Conservation (phyloP, 2,329 filamentous ascomycete genomes). For the Sodiomyces alkalinus region DNA sequence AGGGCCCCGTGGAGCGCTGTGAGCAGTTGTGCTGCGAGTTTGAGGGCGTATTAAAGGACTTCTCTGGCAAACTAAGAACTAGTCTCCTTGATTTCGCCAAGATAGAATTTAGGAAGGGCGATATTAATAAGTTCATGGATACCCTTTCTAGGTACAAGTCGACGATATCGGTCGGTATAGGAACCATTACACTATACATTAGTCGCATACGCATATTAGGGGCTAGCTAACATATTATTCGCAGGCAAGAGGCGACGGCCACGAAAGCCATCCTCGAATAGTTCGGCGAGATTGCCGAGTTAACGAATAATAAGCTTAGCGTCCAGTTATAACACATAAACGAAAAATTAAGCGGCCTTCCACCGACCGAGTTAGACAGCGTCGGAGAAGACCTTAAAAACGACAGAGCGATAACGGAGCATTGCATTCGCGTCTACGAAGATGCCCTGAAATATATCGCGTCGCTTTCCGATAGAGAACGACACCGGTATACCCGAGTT, state of each 20-base stretch:
- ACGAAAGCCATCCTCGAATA: conserved; percentile 17
- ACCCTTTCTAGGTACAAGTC: conserved; percentile 21
- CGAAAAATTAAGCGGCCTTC: conserved; percentile 15
- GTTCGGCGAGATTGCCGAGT: conserved; percentile 20
- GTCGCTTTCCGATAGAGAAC: conserved; percentile 14
- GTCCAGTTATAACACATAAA: conserved; percentile 19
- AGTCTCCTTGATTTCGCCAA: conserved; percentile 22
- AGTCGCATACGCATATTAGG: conserved; percentile 8
- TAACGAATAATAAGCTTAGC: conserved; percentile 19
- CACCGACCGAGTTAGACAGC: conserved; percentile 6
- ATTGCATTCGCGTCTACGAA: conserved; percentile 23
- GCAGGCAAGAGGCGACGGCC: conserved; percentile 16
- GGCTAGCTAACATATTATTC: conserved; percentile 3
- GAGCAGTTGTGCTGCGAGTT: conserved; percentile 20
- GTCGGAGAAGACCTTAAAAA: conserved; percentile 17
- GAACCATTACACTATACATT: conserved; percentile 18
- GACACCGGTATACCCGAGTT: conserved; percentile 1
- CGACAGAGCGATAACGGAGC: conserved; percentile 19
- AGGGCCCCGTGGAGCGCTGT: conserved; percentile 20
- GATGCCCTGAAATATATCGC: conserved; percentile 18
- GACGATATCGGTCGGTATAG: conserved; percentile 20
- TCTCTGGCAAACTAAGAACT: conserved; percentile 16
- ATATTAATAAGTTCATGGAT: conserved; percentile 24
- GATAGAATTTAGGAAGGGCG: conserved; percentile 23
- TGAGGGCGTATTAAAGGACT: conserved; percentile 18